Evolutionary conservation across 371 early-diverging fungal genomes (phyloP).

Genomic region (Actinomortierella wolfii): DNA sequence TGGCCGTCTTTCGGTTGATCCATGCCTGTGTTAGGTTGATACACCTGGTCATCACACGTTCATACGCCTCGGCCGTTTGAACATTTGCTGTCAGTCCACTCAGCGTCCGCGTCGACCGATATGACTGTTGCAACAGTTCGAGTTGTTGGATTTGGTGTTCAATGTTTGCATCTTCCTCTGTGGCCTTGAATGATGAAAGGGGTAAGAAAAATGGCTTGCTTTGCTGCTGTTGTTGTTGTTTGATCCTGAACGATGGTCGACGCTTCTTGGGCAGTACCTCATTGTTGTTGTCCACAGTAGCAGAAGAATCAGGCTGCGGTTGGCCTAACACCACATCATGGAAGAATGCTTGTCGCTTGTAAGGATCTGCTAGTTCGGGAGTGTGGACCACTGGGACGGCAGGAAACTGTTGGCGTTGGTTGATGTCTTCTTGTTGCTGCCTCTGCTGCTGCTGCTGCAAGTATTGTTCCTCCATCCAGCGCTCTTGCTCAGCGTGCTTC

Average conservation of each 20-base stretch:
- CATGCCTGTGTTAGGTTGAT: neutral
- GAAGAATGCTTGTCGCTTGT: constrained; percentile 28
- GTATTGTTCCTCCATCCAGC: neutral
- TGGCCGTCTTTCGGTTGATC: constrained; percentile 4
- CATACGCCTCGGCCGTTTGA: constrained; percentile 5
- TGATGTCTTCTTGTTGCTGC: constrained; percentile 1
- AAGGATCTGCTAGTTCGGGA: neutral
- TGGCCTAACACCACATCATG: constrained; percentile 9
- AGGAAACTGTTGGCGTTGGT: neutral
- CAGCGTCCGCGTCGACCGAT: too few relatives aligned
- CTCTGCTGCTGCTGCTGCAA: neutral
- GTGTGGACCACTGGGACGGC: too few relatives aligned
- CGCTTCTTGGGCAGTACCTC: too few relatives aligned
- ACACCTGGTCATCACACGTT: neutral
- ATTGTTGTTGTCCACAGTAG: too few relatives aligned
- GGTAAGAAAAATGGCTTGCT: neutral
- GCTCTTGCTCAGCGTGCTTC: constrained; percentile 30
- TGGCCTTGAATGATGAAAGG: too few relatives aligned
- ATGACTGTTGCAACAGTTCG: too few relatives aligned
- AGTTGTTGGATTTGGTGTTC: neutral
- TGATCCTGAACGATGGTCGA: neutral
- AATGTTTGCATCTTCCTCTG: too few relatives aligned
- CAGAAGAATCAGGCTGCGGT: too few relatives aligned
- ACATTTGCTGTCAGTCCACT: neutral
- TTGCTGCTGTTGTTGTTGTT: constrained; percentile 2